These are phyloP conservation scores for Clitocybe nebularis DNA, from an alignment of 1,284 basidiomycete species.

Conservation along the genomic window DNA sequence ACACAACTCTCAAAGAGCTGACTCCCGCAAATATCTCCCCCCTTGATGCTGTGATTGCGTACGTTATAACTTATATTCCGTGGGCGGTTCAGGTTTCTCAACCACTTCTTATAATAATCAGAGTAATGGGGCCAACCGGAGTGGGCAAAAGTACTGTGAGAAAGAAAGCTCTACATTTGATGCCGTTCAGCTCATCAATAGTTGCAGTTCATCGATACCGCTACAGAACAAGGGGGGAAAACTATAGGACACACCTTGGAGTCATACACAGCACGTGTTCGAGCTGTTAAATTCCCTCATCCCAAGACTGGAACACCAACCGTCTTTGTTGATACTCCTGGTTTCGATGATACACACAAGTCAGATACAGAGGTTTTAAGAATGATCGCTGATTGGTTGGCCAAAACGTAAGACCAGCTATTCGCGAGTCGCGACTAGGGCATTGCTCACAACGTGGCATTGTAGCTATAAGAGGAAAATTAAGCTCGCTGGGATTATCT, in stretches of 20 bases:
- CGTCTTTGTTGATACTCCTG: constrained; percentile 14
- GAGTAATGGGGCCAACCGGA: constrained; percentile 10
- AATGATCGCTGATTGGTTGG: constrained; percentile 10
- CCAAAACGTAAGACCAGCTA: constrained; percentile 5
- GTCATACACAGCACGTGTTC: constrained; percentile 8
- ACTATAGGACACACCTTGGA: constrained; percentile 5
- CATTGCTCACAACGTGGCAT: background rate
- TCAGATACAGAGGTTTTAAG: constrained; percentile 9
- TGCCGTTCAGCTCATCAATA: background rate
- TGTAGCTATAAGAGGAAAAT: constrained; percentile 4
- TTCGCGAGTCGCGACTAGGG: no score
- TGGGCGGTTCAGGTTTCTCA: background rate
- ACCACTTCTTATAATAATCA: background rate
- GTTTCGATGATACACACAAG: constrained; percentile 11
- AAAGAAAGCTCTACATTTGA: background rate
- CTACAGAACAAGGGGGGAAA: constrained; percentile 1
- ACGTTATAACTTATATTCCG: background rate
- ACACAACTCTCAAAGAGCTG: no score
- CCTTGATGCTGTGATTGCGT: constrained; percentile 3
- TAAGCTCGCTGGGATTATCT: constrained; percentile 6
- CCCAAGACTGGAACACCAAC: constrained; percentile 1
- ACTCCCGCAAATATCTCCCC: background rate
- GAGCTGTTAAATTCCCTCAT: constrained; percentile 4
- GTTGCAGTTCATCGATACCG: constrained; percentile 6
- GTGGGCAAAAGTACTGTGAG: constrained; percentile 9